Evolutionary conservation across 345 rosid genomes (phyloP), one percentile per base, ranked within the genome.

Genomic region (Brassica napus): DNA sequence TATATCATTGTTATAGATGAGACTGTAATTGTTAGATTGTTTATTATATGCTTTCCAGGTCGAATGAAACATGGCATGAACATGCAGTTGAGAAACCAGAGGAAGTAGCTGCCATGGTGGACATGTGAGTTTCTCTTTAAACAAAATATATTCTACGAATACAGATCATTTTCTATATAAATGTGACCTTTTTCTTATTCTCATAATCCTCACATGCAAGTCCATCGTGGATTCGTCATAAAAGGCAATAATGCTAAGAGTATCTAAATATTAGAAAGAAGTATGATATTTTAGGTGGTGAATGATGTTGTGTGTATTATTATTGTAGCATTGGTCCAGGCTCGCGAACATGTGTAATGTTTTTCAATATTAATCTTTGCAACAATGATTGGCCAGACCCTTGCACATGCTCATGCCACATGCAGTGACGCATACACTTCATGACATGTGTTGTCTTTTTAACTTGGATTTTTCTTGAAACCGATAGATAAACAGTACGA

Each of bases 21-120:
- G 81, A 65, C 18, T 57, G 39, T 65, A 59, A 78, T 61, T 16
- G 35, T 15, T 34, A 1, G 49, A 18, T 74, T 55, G 42, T 52
- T 65, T 30, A 30, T 68, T 3, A 34, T 26, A 69, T 80, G 75
- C 26, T 49, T 62, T 81, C 4, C 86, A 86, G 93, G 83, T 77
- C 83, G 5, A 86, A 82, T 65, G 86, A 84, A 26, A 78, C 77
- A 31, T 80, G 91, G 97, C 86, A 78, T 64, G 85, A 84, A 81
- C 91, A 92, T 76, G 88, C 91, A 0, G 85, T 87, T 32, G 87
- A 90, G 24, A 77, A 92, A 79, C 97, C 96, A 57, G 97, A 88
- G 34, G 88, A 84, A 71, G 82, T 92, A 37, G 94, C 89, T 77
- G 83, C 94, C 23, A 83, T 85, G 89, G 97, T 94, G 73, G 89